Evolutionary conservation across 495 filamentous ascomycete species (phyloP).

Genomic region (Bacidia gigantensis): DNA sequence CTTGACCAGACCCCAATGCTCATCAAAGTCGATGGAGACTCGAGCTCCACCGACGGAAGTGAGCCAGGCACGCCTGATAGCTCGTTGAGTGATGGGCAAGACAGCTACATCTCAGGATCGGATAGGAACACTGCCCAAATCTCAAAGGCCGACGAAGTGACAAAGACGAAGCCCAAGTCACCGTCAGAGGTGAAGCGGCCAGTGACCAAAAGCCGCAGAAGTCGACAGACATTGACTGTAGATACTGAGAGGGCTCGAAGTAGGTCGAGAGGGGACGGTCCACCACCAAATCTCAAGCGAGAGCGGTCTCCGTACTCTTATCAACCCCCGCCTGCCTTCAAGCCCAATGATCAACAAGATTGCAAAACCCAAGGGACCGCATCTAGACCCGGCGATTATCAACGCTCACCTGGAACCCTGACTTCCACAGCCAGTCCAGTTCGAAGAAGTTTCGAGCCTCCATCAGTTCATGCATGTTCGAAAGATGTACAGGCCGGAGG

Average conservation of each 20-base stretch:
- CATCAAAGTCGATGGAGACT: constrained; percentile 15
- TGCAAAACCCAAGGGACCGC: neutral
- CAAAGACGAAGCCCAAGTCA: neutral
- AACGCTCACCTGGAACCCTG: constrained; percentile 16
- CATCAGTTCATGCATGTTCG: neutral
- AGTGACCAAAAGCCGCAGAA: neutral
- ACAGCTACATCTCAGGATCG: neutral
- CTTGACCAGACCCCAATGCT: constrained; percentile 36
- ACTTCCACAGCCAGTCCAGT: constrained; percentile 7
- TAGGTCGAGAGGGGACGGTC: constrained; percentile 5
- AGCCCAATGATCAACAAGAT: neutral
- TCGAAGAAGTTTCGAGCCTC: neutral
- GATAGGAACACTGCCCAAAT: no score
- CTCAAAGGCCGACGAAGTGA: neutral
- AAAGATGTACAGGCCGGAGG: neutral
- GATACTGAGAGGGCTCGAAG: constrained; percentile 11
- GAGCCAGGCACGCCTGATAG: constrained; percentile 25
- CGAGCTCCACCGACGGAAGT: constrained; percentile 28
- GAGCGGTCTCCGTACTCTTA: constrained; percentile 14
- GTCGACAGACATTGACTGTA: constrained; percentile 3
- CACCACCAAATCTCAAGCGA: constrained; percentile 8
- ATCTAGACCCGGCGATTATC: constrained; percentile 11
- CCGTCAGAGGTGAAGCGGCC: neutral
- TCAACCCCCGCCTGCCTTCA: constrained; percentile 2
- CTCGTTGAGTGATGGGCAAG: constrained; percentile 2